These are phyloP conservation scores for Eucalyptus marginata DNA, from an alignment of 345 rosid species.

Conservation along the genomic window DNA sequence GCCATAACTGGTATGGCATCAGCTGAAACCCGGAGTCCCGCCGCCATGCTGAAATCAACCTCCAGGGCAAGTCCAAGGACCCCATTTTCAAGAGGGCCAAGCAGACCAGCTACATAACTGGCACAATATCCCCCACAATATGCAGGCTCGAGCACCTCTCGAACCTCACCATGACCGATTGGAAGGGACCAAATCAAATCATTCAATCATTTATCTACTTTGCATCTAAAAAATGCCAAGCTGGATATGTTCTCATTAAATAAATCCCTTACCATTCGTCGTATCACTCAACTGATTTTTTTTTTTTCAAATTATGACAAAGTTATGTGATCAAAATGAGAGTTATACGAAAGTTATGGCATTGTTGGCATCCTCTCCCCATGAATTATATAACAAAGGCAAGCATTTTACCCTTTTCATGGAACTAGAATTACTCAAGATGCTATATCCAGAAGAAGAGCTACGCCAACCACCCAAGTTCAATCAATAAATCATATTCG, in stretches of 20 bases:
- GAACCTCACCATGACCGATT: slow-evolving; percentile 19
- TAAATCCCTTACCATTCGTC: not conserved
- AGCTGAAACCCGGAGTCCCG: slow-evolving; percentile 49
- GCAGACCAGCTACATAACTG: slow-evolving; percentile 24
- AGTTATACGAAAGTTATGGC: not conserved
- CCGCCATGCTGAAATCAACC: slow-evolving; percentile 70
- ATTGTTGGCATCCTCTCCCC: not conserved
- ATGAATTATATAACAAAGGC: not conserved
- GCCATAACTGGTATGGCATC: slow-evolving; percentile 73
- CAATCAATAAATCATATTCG: not conserved
- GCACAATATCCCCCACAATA: slow-evolving; percentile 13
- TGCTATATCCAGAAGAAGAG: not conserved
- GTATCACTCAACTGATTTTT: not conserved
- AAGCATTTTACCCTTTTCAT: not conserved
- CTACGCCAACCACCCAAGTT: not conserved
- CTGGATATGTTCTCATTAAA: not conserved
- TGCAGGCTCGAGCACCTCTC: slow-evolving; percentile 22
- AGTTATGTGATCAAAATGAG: not conserved
- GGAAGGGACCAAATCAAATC: slow-evolving; percentile 12
- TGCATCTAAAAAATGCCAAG: not conserved
- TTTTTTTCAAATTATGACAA: not conserved
- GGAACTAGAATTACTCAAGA: not conserved
- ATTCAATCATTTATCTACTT: not conserved
- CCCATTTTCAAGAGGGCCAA: slow-evolving; percentile 14
- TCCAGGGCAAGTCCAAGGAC: slow-evolving; percentile 35